Percentiles rank a stretch among this genome's conserved stretches.
Conservation (phyloP, 2,329 filamentous ascomycete genomes). For the Leptosphaerulina australis region DNA sequence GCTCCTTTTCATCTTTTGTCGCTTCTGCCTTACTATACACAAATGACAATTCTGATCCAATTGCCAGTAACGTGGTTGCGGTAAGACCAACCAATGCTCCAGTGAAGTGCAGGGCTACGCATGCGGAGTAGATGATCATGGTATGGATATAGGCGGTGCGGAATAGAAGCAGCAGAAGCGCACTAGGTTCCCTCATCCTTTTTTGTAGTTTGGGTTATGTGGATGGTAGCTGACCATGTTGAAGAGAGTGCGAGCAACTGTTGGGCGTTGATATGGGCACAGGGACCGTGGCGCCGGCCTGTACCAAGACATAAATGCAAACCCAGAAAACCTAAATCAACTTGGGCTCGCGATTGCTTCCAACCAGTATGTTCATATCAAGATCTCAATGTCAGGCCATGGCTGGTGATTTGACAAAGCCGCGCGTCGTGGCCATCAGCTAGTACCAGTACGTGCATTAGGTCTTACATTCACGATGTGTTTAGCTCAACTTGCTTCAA, state of each 20-base stretch:
- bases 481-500: neutral
- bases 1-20: neutral
- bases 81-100: constrained; percentile 5
- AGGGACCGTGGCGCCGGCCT: too few relatives aligned
- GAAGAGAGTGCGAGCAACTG: too few relatives aligned
- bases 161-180: constrained; percentile 8
- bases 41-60: constrained; percentile 5
- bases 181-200: neutral
- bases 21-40: neutral
- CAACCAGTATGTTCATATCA: too few relatives aligned
- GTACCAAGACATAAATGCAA: too few relatives aligned
- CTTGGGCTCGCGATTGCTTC: too few relatives aligned
- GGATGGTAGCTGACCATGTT: neutral
- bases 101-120: neutral
- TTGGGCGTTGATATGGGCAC: too few relatives aligned
- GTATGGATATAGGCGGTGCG: constrained; percentile 13
- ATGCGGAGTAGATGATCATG: constrained; percentile 8
- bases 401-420: constrained; percentile 1
- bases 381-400: too few relatives aligned
- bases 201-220: neutral
- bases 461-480: constrained; percentile 4
- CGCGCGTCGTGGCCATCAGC: constrained; percentile 12
- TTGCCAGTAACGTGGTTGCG: constrained; percentile 1
- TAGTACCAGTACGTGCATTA: constrained; percentile 15
- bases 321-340: too few relatives aligned